Percentiles rank a stretch among this genome's conserved stretches.
Evolutionary conservation across 768 basidiomycete genomes (phyloP).

Genomic region (Cyclocybe cylindracea): DNA sequence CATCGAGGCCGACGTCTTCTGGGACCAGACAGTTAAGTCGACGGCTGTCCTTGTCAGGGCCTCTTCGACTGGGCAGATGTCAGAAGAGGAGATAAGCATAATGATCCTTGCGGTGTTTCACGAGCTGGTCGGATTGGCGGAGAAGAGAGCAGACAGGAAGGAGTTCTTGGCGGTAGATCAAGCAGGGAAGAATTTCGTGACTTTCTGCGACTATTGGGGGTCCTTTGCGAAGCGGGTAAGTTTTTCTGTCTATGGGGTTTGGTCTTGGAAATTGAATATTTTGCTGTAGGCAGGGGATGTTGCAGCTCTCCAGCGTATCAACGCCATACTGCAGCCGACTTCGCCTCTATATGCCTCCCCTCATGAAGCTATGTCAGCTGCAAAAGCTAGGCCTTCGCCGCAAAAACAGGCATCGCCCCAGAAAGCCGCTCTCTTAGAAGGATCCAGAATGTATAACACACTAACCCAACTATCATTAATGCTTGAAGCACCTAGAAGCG

Average conservation of each 20-base stretch:
- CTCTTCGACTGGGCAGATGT: constrained; percentile 10
- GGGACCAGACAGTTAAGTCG: constrained; percentile 67
- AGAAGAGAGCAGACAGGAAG: constrained; percentile 32
- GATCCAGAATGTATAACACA: constrained; percentile 33
- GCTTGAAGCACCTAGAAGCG: constrained; percentile 9
- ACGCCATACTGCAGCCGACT: constrained; percentile 34
- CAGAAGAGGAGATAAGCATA: constrained; percentile 32
- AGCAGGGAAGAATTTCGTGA: constrained; percentile 54
- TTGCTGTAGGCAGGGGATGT: constrained; percentile 49
- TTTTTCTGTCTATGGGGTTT: not conserved
- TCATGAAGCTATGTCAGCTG: not conserved
- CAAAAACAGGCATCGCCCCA: too few species aligned
- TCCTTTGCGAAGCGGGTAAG: constrained; percentile 64
- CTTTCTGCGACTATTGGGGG: constrained; percentile 75
- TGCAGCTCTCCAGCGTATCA: constrained; percentile 47
- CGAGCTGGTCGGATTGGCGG: constrained; percentile 41
- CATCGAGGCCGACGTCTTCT: constrained; percentile 56
- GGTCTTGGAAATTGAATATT: not conserved
- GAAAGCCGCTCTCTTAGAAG: constrained; percentile 28
- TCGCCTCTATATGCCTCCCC: constrained; percentile 16
- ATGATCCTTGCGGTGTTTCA: constrained; percentile 44
- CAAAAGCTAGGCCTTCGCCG: not conserved
- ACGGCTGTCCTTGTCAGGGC: constrained; percentile 45
- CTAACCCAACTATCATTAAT: constrained; percentile 46
- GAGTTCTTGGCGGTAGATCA: constrained; percentile 36